Conservation (phyloP, 2,329 filamentous ascomycete species). For the Aspergillus brunneoviolaceus region DNA sequence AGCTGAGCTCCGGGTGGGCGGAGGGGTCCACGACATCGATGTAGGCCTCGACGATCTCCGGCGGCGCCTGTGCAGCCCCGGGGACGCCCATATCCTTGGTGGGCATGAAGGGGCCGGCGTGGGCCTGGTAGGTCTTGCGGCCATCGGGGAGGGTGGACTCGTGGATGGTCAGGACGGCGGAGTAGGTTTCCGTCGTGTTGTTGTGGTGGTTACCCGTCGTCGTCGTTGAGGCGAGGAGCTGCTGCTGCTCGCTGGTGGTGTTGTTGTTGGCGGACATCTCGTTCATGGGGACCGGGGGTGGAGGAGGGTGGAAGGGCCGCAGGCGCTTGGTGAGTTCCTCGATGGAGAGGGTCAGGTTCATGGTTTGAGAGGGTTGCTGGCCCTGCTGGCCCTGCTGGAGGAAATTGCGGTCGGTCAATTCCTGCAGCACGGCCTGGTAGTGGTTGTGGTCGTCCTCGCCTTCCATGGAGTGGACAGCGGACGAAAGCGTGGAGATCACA, state of each 20-base stretch:
- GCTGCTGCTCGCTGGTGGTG: slow-evolving; percentile 41
- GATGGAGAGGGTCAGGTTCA: slow-evolving; percentile 61
- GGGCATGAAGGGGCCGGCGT: slow-evolving; percentile 51
- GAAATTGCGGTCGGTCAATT: not conserved
- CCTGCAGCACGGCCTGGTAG: slow-evolving; percentile 19
- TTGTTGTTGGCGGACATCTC: slow-evolving; percentile 8
- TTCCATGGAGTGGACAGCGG: slow-evolving; percentile 45
- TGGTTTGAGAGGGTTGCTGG: slow-evolving; percentile 19
- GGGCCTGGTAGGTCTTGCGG: slow-evolving; percentile 52
- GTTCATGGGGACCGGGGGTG: slow-evolving; percentile 56
- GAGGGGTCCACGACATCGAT: slow-evolving; percentile 57
- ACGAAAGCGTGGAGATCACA: slow-evolving; percentile 66
- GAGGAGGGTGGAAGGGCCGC: slow-evolving; percentile 81
- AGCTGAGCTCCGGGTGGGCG: slow-evolving; percentile 43
- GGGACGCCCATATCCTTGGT: slow-evolving; percentile 41
- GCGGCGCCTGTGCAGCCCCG: slow-evolving; percentile 23
- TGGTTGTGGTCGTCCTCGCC: slow-evolving; percentile 28
- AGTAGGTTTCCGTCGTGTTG: slow-evolving; percentile 34
- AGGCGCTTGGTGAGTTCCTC: slow-evolving; percentile 70
- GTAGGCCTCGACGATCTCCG: slow-evolving; percentile 25
- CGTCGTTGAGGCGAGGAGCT: slow-evolving; percentile 37
- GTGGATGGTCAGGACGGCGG: slow-evolving; percentile 53
- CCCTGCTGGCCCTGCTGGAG: slow-evolving; percentile 31
- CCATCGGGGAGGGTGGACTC: slow-evolving; percentile 53
- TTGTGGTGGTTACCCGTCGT: not conserved